These are phyloP conservation scores for Suillus subaureus DNA, from an alignment of 768 basidiomycete species.

Conservation along the genomic window DNA sequence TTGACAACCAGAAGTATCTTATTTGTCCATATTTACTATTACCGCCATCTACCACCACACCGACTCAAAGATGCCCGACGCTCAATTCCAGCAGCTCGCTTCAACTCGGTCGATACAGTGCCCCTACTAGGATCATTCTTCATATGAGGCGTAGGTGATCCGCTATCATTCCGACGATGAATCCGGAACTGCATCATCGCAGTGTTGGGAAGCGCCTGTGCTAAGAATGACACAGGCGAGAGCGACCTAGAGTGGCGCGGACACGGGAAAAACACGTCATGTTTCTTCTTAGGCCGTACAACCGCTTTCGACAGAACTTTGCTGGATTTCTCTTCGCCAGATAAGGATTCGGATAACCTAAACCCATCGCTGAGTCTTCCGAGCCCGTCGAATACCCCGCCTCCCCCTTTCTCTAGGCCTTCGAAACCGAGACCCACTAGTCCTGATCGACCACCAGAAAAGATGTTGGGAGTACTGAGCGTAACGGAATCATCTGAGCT, in stretches of 20 bases:
- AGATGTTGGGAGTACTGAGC: not conserved
- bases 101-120: conserved; percentile 34
- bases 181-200: conserved; percentile 15
- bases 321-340: not conserved
- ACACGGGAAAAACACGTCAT: conserved; percentile 34
- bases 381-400: conserved; percentile 29
- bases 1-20: conserved; percentile 1
- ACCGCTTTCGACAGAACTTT: conserved; percentile 16
- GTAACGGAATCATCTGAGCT: not conserved
- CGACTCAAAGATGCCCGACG: conserved; percentile 26
- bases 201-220: conserved; percentile 8
- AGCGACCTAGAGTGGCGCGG: conserved; percentile 3
- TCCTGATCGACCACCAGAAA: not conserved
- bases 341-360: conserved; percentile 8
- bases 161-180: conserved; percentile 16
- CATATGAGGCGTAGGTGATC: conserved; percentile 26
- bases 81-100: conserved; percentile 28
- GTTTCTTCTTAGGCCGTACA: conserved; percentile 22
- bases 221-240: conserved; percentile 15
- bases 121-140: conserved; percentile 18
- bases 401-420: conserved; percentile 28
- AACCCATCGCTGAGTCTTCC: conserved; percentile 32
- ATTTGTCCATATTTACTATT: conserved; percentile 12
- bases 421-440: conserved; percentile 29
- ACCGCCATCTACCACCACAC: conserved; percentile 20